Evolutionary conservation across 2,329 filamentous ascomycete genomes (phyloP), one percentile per base, ranked within the genome.

Genomic region (Mycosphaerella arachidis): DNA sequence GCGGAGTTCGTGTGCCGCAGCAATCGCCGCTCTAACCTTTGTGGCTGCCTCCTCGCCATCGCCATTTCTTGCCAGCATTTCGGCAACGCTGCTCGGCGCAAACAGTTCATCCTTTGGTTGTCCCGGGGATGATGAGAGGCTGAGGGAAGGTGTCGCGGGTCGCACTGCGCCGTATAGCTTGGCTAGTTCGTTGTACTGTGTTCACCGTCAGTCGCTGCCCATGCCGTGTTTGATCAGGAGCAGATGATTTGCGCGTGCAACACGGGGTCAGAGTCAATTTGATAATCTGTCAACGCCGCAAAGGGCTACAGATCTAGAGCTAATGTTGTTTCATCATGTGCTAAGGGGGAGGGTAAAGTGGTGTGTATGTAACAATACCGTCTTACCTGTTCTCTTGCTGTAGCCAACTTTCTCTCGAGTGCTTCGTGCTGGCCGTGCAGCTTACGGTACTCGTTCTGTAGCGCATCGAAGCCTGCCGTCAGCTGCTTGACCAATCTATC

Each of bases 271-370:
- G 76, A 72, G 70, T 73, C 73, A 71, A 72, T 73, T 74, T 77
- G 71, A 75, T 75, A 73, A 66, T 77, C 77, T 75, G 70, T 77
- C 78, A 79, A 66, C 63, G 75, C 74, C 70, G 74, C 74, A 50
- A 57, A 66, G 67, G 71, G 73, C 77, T 81, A 73, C 76, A 80
- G 78, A 74, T 80, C 78, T 79, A 81, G 77, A 80, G 78, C 78
- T 80, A 79, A 79, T 43, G 53, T 68, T 59, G 59, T 70, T 67
- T 72, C 78, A 78, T 74, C 67, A 66, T 66, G 63, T 62, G 55
- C 3, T 24, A 63, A 62, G 45, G 54, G 40, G 57, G 46, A 55
- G 27, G 45, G 50, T 20, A 48, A 54, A 48, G 24, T 13, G 24
- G 55, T 48, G 50, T 35, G n/a, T 31, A 61, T 48, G 27, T n/a